Conservation (phyloP, 768 basidiomycete species). For the Sporobolomyces phaffii region DNA sequence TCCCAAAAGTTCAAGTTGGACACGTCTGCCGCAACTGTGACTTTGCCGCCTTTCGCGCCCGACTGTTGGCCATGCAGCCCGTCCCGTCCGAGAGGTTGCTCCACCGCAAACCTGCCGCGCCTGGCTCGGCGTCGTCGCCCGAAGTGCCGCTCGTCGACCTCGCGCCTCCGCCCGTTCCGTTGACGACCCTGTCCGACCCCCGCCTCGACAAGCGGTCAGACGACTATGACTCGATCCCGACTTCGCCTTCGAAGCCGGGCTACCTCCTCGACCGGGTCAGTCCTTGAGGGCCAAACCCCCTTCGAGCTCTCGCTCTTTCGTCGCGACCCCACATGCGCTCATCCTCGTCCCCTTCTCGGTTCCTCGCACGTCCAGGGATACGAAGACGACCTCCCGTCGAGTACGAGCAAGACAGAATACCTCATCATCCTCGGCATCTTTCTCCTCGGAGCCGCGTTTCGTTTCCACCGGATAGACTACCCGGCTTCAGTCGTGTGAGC, state of each 20-base stretch:
- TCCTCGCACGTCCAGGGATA: background rate
- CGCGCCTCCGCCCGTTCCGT: background rate
- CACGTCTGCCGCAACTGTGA: no score
- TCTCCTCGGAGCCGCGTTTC: conserved; percentile 28
- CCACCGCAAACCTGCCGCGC: conserved; percentile 1
- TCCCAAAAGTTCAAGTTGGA: no score
- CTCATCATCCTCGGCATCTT: conserved; percentile 20
- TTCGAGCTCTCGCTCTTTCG: background rate
- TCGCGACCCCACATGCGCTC: background rate
- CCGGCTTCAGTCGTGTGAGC: conserved; percentile 44
- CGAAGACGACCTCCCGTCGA: conserved; percentile 20
- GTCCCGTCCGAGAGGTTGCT: conserved; percentile 9
- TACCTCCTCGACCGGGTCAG: conserved; percentile 27
- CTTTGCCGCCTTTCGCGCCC: no score
- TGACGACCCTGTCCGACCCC: background rate
- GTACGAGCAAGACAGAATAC: conserved; percentile 19
- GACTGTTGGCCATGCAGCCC: conserved; percentile 2
- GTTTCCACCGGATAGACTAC: conserved; percentile 43
- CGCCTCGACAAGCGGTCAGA: conserved; percentile 29
- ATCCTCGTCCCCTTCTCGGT: background rate
- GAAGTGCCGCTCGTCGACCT: background rate
- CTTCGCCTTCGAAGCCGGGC: background rate
- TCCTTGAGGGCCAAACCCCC: no score
- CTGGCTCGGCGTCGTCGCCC: background rate
- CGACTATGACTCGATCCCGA: background rate